Conservation (phyloP, 176 grass and related monocot species). For the Zizania latifolia region DNA sequence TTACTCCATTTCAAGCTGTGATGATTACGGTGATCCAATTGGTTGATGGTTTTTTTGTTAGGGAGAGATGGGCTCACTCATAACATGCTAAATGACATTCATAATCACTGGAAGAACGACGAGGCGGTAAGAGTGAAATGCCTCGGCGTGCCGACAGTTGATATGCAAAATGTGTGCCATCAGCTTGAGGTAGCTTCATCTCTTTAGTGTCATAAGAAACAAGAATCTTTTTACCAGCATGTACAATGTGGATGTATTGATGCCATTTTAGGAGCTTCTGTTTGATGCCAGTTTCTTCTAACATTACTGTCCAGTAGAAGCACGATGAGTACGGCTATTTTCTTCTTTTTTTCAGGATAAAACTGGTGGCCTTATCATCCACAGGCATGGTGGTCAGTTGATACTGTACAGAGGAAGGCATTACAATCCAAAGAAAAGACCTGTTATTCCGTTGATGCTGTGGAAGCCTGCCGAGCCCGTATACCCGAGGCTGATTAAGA, state of each 20-base stretch:
- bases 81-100: constrained; percentile 95
- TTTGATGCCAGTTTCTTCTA: neutral
- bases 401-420: constrained; percentile 75
- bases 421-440: constrained; percentile 85
- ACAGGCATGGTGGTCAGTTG: constrained; percentile 52
- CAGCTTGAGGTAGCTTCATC: constrained; percentile 64
- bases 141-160: constrained; percentile 77
- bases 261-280: neutral
- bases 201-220: neutral
- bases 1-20: neutral
- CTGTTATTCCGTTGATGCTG: constrained; percentile 73
- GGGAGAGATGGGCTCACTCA: constrained; percentile 97
- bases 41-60: constrained; percentile 17
- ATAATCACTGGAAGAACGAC: constrained; percentile 73
- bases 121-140: constrained; percentile 84
- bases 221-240: neutral
- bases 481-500: constrained; percentile 78
- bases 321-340: neutral
- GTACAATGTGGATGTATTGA: neutral
- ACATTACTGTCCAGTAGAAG: neutral
- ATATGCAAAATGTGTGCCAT: constrained; percentile 82
- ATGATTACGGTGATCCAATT: neutral
- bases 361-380: constrained; percentile 79
- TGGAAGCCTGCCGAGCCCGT: constrained; percentile 90
- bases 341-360: constrained; percentile 56